These are phyloP conservation scores for Paraglomus occultum DNA, from an alignment of 192 early-diverging fungal species.

Conservation along the genomic window DNA sequence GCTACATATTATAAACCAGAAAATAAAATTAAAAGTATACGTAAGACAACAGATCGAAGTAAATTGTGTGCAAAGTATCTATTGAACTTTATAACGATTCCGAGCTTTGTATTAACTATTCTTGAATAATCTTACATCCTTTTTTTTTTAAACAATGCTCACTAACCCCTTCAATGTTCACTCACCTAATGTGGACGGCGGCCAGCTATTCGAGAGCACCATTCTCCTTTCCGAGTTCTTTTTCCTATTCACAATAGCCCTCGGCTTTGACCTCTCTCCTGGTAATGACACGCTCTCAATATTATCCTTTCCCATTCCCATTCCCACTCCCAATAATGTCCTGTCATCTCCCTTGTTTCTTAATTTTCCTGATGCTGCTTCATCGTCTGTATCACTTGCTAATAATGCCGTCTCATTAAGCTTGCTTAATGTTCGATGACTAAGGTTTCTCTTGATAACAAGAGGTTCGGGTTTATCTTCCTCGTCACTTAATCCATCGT, in stretches of 20 bases:
- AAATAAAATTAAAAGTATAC: constrained; percentile 15
- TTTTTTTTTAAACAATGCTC: not conserved
- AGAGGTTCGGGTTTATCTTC: constrained; percentile 20
- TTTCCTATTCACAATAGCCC: not conserved
- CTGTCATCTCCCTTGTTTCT: not conserved
- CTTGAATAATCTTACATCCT: too few species aligned
- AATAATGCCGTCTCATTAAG: not conserved
- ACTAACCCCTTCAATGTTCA: not conserved
- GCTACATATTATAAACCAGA: constrained; percentile 23
- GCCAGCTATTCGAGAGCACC: constrained; percentile 64
- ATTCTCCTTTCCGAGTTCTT: constrained; percentile 33
- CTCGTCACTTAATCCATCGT: constrained; percentile 30
- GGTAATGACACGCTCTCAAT: too few species aligned
- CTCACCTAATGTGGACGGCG: constrained; percentile 54
- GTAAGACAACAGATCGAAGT: too few species aligned
- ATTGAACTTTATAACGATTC: too few species aligned
- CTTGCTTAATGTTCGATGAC: constrained; percentile 14
- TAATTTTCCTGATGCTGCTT: not conserved
- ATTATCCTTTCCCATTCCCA: too few species aligned
- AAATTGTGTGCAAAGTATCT: too few species aligned
- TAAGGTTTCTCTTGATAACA: constrained; percentile 3
- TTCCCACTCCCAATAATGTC: too few species aligned
- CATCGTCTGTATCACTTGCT: constrained; percentile 30
- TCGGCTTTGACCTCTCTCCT: not conserved
- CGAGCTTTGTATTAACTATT: too few species aligned